Evolutionary conservation across 768 basidiomycete species (phyloP), one percentile per base, ranked within the genome.

Genomic region (Suillus alpinus): DNA sequence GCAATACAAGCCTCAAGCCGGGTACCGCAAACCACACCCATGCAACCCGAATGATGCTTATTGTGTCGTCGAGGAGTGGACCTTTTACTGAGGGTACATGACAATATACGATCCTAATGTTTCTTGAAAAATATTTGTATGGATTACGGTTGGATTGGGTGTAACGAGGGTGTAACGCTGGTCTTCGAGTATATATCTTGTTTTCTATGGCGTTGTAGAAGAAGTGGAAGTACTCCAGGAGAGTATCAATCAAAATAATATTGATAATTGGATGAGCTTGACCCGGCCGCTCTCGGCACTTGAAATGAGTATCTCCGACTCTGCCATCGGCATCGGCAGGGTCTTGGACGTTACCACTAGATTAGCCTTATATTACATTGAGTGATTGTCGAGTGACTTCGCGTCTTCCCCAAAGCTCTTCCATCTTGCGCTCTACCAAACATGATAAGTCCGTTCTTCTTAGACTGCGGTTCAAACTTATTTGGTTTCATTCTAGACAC

Each of bases 21-120:
- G 75, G 71, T 73, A 69, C 63, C 67, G 71, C 26, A 73, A 62
- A 65, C 83, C 84, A 37, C 79, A 80, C 63, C 82, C 84, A 2
- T 91, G 90, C 72, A 75, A 76, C 58, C 76, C 76, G 47, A 83
- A 86, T 62, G 86, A 85, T 61, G 75, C 78, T 39, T 86, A 88
- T 65, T 92, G 90, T 67, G 78, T 90, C 32, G 81, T 86, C 12
- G 90, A 92, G 65, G 88, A 90, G 70, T 89, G 83, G 79, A 81
- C 76, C 16, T 85, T 79, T 69, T 84, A 73, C 43, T 73, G 59
- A 75, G 55, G 52, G 20, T n/a, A 20, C 34, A 62, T 39, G 16
- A 32, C 6, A 36, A 44, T 50, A 18, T 12, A 37, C 16, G 34
- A 29, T 56, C 58, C n/a, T 23, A 6, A 18, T 14, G 39, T 47